Evolutionary conservation across 371 early-diverging fungal genomes (phyloP), one percentile per base, ranked within the genome.

Genomic region (Fennellomyces sp.): DNA sequence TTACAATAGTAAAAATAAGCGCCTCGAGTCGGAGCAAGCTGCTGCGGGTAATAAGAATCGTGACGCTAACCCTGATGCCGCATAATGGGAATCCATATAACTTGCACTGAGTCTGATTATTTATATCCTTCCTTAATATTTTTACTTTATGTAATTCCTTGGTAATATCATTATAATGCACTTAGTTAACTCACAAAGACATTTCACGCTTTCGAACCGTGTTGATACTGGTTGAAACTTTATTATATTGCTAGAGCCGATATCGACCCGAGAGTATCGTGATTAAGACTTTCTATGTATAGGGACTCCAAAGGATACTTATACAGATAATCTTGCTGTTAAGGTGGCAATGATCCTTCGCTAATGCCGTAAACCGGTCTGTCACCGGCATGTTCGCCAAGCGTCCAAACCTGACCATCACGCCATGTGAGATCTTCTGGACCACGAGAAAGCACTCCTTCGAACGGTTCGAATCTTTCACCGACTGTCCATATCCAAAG

Each of bases 401-500:
- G 29, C 5, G 38, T 55, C 23, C 31, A 55, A 13, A 55, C 19
- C 19, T 21, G 15, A 11, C 42, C 25, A 15, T 25, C 30, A 17
- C 42, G 56, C 42, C 42, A 55, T 12, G 31, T 29, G 13, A 55
- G 41, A 42, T 55, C 56, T 55, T 55, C 56, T 19, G 26, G 26
- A 8, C 56, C 56, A 19, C 35, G 28, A 5, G 56, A 55, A 17
- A 55, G 19, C n/a, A 21, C 56, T 12, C 33, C 33, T 66, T 70
- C 6, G 58, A 65, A 56, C 72, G 58, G 42, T 88, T 82, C 21
- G 19, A 15, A 88, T 39, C 57, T 69, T 67, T 42, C 86, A 73
- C 72, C 91, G 91, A 75, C 91, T 89, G 27, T 72, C 74, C 58
- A 91, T 66, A 0, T 93, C 92, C 5, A 91, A 81, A 12, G 88